Percentiles rank a stretch among this genome's conserved stretches.
phyloP scores from a whole-genome alignment of 345 rosid genomes.

The Syzygium aqueum region DNA sequence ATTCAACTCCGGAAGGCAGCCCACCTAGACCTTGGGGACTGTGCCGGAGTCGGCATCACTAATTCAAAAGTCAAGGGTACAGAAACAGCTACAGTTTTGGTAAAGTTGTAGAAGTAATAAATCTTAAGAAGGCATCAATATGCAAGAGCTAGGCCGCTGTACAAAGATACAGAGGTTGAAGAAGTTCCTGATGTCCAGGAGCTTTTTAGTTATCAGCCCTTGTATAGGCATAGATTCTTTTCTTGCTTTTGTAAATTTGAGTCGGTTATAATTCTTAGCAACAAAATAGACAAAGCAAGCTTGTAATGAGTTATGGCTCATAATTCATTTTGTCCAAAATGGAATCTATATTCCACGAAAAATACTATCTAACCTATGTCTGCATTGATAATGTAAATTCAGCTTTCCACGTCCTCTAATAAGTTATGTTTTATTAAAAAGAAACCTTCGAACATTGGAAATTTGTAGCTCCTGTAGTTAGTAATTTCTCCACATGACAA shows the following conservation, averaged over 20 bases:
- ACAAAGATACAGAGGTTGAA: neutral
- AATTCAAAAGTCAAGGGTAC: neutral
- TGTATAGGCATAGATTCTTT: neutral
- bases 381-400: neutral
- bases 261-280: neutral
- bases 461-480: neutral
- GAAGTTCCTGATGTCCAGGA: neutral
- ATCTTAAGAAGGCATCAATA: neutral
- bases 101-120: neutral
- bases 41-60: fast-evolving
- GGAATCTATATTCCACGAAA: neutral
- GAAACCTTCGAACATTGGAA: neutral
- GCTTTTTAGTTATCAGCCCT: neutral
- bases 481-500: neutral
- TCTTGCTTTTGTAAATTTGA: neutral
- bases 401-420: neutral
- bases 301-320: neutral
- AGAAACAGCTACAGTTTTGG: neutral
- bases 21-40: neutral
- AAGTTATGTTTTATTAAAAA: neutral
- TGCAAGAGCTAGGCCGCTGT: neutral
- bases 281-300: neutral
- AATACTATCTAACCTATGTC: neutral
- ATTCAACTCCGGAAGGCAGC: neutral
- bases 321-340: neutral